Conservation (phyloP, 306 rosid genomes). For the Astragalus glycyphyllos region DNA sequence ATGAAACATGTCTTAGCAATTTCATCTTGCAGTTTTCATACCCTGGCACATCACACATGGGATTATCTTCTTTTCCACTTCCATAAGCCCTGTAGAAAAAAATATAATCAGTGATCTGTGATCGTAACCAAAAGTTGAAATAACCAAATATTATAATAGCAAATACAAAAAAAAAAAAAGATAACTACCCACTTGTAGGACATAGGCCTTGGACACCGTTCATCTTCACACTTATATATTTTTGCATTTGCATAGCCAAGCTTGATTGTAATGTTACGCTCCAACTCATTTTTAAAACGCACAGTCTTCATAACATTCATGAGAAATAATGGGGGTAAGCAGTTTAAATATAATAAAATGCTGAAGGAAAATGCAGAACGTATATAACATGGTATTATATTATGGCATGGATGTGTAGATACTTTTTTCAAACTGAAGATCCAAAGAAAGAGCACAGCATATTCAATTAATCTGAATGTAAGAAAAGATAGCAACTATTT, state of each 20-base stretch:
- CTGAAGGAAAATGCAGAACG: neutral
- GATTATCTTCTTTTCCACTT: constrained; percentile 96
- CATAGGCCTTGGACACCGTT: constrained; percentile 91
- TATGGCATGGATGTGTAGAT: neutral
- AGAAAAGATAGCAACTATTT: constrained; percentile 14
- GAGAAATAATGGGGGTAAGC: constrained; percentile 6
- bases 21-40: constrained; percentile 90
- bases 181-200: constrained; percentile 78
- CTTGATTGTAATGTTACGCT: constrained; percentile 95
- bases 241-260: constrained; percentile 97
- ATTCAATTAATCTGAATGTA: constrained; percentile 2
- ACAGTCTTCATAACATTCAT: constrained; percentile 68
- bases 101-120: neutral
- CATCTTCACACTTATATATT: constrained; percentile 91
- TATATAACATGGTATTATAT: constrained; percentile 6
- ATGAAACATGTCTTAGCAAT: constrained; percentile 86
- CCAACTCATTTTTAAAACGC: constrained; percentile 95
- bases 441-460: neutral
- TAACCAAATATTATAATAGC: constrained; percentile 20
- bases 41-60: constrained; percentile 85
- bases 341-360: constrained; percentile 12
- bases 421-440: neutral
- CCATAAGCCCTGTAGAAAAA: constrained; percentile 81
- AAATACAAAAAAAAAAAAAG: no score
- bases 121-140: constrained; percentile 34